Percentiles rank a stretch among this genome's conserved stretches.
Conservation (phyloP, 306 rosid genomes). For the Delonix regia region DNA sequence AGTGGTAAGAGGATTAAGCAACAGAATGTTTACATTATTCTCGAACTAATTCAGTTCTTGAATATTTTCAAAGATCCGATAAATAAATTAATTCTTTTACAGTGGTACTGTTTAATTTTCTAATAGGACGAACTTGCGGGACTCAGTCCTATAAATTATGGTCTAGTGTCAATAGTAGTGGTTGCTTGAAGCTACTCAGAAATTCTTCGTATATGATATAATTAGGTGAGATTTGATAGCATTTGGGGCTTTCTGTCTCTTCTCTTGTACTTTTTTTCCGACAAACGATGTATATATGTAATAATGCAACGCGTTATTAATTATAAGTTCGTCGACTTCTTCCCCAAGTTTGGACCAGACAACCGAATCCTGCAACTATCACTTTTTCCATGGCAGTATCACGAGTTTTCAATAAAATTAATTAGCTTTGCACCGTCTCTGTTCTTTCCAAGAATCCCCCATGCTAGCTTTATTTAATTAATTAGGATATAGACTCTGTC, state of each 20-base stretch:
- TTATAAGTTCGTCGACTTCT: not conserved
- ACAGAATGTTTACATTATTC: too few relatives aligned
- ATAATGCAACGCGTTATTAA: slow-evolving; percentile 10
- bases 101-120: too few relatives aligned
- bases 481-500: not conserved
- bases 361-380: not conserved
- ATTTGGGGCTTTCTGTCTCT: too few relatives aligned
- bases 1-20: too few relatives aligned
- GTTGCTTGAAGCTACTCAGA: not conserved
- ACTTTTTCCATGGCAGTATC: not conserved
- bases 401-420: not conserved
- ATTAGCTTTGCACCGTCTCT: not conserved
- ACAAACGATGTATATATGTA: not conserved
- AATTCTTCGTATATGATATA: not conserved
- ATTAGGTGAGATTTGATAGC: too few relatives aligned
- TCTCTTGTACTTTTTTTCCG: not conserved
- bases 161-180: too few relatives aligned
- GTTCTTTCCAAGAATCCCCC: not conserved
- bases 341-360: not conserved
- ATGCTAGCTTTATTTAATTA: too few relatives aligned
- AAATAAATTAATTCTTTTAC: too few relatives aligned
- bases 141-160: too few relatives aligned
- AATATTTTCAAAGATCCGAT: too few relatives aligned
- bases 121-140: too few relatives aligned
- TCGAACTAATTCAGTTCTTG: too few relatives aligned